These are phyloP conservation scores for Rhizomucor miehei DNA, from an alignment of 371 early-diverging fungal genomes.

Conservation along the genomic window DNA sequence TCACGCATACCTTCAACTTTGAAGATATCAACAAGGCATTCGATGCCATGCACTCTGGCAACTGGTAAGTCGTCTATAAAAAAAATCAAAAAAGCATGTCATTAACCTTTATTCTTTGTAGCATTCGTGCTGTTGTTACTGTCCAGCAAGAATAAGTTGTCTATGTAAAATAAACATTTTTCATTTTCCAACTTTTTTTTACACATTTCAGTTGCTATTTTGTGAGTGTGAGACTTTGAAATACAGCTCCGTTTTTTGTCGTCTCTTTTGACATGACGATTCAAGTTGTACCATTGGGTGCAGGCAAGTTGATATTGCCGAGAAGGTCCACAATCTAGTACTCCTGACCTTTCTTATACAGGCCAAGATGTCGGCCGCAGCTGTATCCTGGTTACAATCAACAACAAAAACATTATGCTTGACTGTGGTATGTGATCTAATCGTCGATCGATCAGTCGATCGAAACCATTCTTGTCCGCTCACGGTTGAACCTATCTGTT, in stretches of 20 bases:
- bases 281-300: slow-evolving; percentile 56
- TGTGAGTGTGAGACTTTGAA: too few relatives aligned
- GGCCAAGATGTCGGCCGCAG: slow-evolving; percentile 92
- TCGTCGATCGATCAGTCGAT: background rate
- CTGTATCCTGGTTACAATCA: slow-evolving; percentile 87
- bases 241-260: too few relatives aligned
- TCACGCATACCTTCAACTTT: slow-evolving; percentile 81
- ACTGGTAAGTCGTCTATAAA: slow-evolving; percentile 46
- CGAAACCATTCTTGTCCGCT: background rate
- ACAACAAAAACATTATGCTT: slow-evolving; percentile 93
- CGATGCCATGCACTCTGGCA: slow-evolving; percentile 81
- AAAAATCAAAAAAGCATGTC: background rate
- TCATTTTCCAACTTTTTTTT: too few relatives aligned
- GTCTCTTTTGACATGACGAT: too few relatives aligned
- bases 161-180: background rate
- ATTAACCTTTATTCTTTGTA: slow-evolving; percentile 19
- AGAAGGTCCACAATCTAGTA: too few relatives aligned
- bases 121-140: slow-evolving; percentile 61
- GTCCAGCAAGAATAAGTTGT: slow-evolving; percentile 18
- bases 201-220: too few relatives aligned
- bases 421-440: slow-evolving; percentile 76
- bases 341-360: slow-evolving; percentile 17
- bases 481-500: background rate
- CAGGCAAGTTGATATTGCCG: slow-evolving; percentile 28
- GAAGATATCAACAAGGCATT: slow-evolving; percentile 91